These are phyloP conservation scores for Populus hybrid DNA, from an alignment of 441 rosid species.

Conservation along the genomic window DNA sequence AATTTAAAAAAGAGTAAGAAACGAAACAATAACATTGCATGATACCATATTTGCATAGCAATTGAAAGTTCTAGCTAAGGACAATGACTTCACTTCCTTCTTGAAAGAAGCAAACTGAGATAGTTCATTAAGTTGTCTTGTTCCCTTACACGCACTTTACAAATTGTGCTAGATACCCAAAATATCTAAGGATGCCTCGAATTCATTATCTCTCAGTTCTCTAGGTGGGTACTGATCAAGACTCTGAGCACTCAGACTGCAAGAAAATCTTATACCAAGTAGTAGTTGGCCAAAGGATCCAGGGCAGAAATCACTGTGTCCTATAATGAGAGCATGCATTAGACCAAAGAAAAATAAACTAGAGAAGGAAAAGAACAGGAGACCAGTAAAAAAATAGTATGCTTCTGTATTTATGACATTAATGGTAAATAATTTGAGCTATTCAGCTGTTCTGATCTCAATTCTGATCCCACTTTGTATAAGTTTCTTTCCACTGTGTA, in stretches of 20 bases:
- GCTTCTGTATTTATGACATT: not conserved
- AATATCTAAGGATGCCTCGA: not conserved
- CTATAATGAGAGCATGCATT: too few relatives aligned
- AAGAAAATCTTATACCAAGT: constrained; percentile 4
- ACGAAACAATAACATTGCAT: constrained; percentile 13
- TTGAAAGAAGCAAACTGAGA: not conserved
- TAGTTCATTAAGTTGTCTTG: constrained; percentile 2
- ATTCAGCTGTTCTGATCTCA: not conserved
- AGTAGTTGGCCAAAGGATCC: not conserved
- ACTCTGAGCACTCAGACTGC: constrained; percentile 2
- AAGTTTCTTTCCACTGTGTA: not conserved
- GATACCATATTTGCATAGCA: constrained; percentile 14
- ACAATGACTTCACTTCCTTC: constrained; percentile 16
- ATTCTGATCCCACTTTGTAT: too few relatives aligned
- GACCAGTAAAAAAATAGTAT: not conserved
- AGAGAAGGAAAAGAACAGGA: too few relatives aligned
- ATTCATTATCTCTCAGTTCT: not conserved
- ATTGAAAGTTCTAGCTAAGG: not conserved
- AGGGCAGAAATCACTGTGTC: not conserved
- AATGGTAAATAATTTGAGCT: not conserved
- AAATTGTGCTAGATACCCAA: not conserved
- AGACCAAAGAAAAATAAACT: not conserved
- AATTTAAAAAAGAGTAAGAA: not conserved
- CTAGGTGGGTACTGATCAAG: constrained; percentile 4
- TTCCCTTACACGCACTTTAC: constrained; percentile 12